Conservation (phyloP, 208 protist species). For the Herpetomonas muscarum region DNA sequence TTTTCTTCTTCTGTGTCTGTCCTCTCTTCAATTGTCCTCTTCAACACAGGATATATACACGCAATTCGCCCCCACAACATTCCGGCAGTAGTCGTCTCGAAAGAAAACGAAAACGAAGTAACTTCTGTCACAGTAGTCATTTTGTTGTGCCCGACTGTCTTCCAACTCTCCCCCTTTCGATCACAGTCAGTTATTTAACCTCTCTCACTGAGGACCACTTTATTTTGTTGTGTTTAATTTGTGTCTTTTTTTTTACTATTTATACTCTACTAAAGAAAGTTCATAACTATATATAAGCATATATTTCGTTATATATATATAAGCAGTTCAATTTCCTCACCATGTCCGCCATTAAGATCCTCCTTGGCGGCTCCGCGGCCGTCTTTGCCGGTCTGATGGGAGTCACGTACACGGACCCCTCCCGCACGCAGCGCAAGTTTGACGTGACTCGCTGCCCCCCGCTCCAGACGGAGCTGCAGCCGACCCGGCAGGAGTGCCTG, state of each 20-base stretch:
- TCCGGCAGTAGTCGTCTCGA: no score
- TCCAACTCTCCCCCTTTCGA: no score
- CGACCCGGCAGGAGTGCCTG: constrained; percentile 57
- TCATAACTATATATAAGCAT: constrained; percentile 6
- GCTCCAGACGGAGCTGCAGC: constrained; percentile 33
- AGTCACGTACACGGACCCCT: constrained; percentile 74
- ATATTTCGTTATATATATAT: neutral
- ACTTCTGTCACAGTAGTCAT: no score
- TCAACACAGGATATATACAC: no score
- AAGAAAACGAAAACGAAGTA: no score
- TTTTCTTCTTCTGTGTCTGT: no score
- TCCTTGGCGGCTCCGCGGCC: constrained; percentile 29
- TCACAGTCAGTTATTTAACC: neutral
- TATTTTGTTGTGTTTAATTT: neutral
- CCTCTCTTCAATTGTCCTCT: no score
- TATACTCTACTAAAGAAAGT: neutral
- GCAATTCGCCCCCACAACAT: no score
- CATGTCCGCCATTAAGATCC: constrained; percentile 33
- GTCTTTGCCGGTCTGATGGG: constrained; percentile 50
- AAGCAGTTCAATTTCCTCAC: neutral
- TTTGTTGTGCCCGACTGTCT: no score
- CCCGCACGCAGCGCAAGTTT: constrained; percentile 78
- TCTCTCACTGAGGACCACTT: neutral
- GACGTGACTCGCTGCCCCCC: constrained; percentile 28
- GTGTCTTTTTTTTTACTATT: constrained; percentile 1